These are phyloP conservation scores for Isatis lusitanica DNA, from an alignment of 441 rosid species.

Conservation along the genomic window DNA sequence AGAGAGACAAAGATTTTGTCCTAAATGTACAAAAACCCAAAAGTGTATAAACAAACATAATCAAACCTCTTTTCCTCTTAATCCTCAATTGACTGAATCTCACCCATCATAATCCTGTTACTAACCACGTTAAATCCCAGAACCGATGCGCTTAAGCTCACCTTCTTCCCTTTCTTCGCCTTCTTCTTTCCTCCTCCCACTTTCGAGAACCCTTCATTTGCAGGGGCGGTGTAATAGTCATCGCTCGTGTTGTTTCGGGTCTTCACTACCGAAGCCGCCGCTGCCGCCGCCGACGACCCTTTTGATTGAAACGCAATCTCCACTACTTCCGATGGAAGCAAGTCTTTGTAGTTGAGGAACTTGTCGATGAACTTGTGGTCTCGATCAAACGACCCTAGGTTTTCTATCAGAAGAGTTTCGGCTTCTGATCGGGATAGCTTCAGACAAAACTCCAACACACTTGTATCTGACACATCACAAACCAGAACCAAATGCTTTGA, in stretches of 20 bases:
- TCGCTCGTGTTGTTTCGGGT: slow-evolving; percentile 44
- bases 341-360: slow-evolving; percentile 81
- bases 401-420: slow-evolving; percentile 72
- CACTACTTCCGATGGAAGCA: slow-evolving; percentile 71
- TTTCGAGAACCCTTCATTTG: slow-evolving; percentile 57
- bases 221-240: slow-evolving; percentile 22
- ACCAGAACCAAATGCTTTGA: neutral
- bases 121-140: slow-evolving; percentile 93
- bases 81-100: slow-evolving; percentile 89
- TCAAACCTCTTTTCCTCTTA: slow-evolving; percentile 35
- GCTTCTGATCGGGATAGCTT: slow-evolving; percentile 97
- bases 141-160: slow-evolving; percentile 78
- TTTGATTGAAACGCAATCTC: slow-evolving; percentile 73
- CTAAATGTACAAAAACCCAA: slow-evolving; percentile 39
- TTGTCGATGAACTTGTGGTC: slow-evolving; percentile 88
- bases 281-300: slow-evolving; percentile 32
- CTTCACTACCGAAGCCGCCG: slow-evolving; percentile 7
- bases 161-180: slow-evolving; percentile 93
- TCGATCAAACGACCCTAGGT: slow-evolving; percentile 78
- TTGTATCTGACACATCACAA: slow-evolving; percentile 58
- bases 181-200: slow-evolving; percentile 71
- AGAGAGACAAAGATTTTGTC: slow-evolving; percentile 7
- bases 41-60: slow-evolving; percentile 61
- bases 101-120: slow-evolving; percentile 99
- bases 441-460: slow-evolving; percentile 87